Base-by-base conservation (phyloP, 2,329 filamentous ascomycete genomes). In the Leptographium wingfieldii region DNA sequence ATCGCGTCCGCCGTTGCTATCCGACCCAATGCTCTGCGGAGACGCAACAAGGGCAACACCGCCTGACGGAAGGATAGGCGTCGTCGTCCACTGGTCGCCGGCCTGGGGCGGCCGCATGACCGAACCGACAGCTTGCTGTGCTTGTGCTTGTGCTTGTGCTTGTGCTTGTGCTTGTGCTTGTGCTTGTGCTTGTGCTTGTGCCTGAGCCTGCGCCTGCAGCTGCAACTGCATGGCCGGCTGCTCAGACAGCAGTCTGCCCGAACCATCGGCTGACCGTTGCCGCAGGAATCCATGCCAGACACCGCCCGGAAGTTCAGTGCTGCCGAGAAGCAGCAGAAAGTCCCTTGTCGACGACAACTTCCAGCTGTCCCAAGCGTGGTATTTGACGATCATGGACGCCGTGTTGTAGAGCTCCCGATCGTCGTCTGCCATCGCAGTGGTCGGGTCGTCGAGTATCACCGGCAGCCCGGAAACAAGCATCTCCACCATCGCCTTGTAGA, bases 401-500 rank as follows among this genome's bases (percentile, higher is more conserved):
- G 72, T 73, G 43, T 71, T 71, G 60, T 79, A 69, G 10, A 80
- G 66, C 10, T 72, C 72, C 19, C 72, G 71, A 60, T 82, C 78
- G 5, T 76, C 75, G 3, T 73, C 71, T n/a, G 72, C 71, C 59
- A 80, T 64, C 6, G 74, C 73, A 14, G 69, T 65, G 14, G 72
- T 69, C 2, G 73, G 67, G 1, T 73, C 72, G 57, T 82, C 79
- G 12, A 79, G 70, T 19, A 76, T 69, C 69, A 73, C 74, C 6
- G 73, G 74, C 16, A 72, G 72, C 2, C 72, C 76, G 63, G 69
- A 72, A 2, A 72, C 71, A 65, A 81, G 80, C 3, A 79, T 68
- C 43, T 73, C 74, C 10, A 81, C 80, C 5, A 83, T 68, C 3
- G 72, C 74, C 64, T 80, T 78, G 66, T 81, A 79, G 6, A 80